phyloP scores from a whole-genome alignment of 768 basidiomycete genomes.

The Suillus decipiens region DNA sequence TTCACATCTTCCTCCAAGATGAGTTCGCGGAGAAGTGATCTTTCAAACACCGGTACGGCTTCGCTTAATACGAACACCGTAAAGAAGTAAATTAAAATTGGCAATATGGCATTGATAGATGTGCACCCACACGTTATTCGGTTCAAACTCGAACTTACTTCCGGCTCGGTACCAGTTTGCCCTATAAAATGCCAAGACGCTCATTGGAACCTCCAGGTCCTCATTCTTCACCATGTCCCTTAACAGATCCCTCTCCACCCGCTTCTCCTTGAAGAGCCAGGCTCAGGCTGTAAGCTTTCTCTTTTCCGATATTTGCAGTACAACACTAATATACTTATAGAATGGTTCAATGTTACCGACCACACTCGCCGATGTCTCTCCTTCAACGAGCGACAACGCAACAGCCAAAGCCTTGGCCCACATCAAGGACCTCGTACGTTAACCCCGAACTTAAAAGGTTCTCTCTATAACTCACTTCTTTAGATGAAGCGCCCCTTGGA shows the following conservation, averaged over 20 bases:
- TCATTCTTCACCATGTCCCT: constrained; percentile 25
- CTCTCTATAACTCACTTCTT: background rate
- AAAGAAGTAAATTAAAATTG: background rate
- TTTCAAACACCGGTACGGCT: background rate
- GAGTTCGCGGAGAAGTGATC: background rate
- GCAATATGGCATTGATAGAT: background rate
- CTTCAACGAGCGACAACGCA: constrained; percentile 24
- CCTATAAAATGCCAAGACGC: constrained; percentile 24
- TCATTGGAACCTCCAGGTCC: background rate
- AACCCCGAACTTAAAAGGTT: background rate
- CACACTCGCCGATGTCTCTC: constrained; percentile 16
- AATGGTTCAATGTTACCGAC: constrained; percentile 15
- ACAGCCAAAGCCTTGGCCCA: constrained; percentile 27
- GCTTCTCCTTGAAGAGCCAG: constrained; percentile 30
- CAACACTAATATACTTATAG: background rate
- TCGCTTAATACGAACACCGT: background rate
- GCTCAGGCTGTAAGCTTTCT: constrained; percentile 24
- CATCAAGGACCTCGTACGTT: constrained; percentile 32
- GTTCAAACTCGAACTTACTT: background rate
- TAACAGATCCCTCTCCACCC: constrained; percentile 31
- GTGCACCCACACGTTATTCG: background rate
- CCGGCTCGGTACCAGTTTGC: constrained; percentile 16
- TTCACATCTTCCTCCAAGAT: background rate
- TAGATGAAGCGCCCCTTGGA: constrained; percentile 34
- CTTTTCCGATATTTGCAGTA: background rate